Evolutionary conservation across 768 basidiomycete genomes (phyloP), one percentile per base, ranked within the genome.

Genomic region (Lepiota brunneoincarnata): DNA sequence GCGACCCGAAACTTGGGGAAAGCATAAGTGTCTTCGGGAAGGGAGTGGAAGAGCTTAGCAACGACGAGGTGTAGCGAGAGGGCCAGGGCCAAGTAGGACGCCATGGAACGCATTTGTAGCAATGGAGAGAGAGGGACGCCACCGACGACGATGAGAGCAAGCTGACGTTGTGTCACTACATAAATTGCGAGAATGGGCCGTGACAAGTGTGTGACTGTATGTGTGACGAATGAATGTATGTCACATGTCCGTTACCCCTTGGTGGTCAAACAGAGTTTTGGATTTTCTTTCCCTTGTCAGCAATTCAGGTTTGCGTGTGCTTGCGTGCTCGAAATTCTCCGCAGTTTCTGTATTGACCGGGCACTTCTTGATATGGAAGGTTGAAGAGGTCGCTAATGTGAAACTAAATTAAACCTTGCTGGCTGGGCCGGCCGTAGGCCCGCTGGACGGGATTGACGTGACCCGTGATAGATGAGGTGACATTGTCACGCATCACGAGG

Each of bases 1-100:
- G 83, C 72, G 56, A 93, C 85, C 38, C 82, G 79, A 65, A 82
- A 88, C 66, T 93, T 93, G 59, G 91, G 92, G 65, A 86, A 91
- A 0, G 91, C 86, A 67, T 83, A 80, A 14, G 83, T 75, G 62
- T 93, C 91, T 61, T 92, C 87, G 24, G 91, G 90, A 42, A 91
- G 76, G 7, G 86, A 82, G 64, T 90, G 84, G 24, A 85, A 66
- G n/a, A 83, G 59, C 48, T 77, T 74, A 37, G 78, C 69, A 38
- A 69, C 64, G 47, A 68, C 62, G 50, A 65, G 40, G 55, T 55
- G 54, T 52, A 67, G 42, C 61, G 59, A 55, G 59, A 63, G 62
- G 49, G 62, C 67, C 60, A 67, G 64, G 60, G 62, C 46, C 42
- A 67, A 54, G 23, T 67, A 58, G 57, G 60, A 51, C 52, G 62